Evolutionary conservation across 148 eudicot species (phyloP), one percentile per base, ranked within the genome.

Genomic region (Fagopyrum tataricum): DNA sequence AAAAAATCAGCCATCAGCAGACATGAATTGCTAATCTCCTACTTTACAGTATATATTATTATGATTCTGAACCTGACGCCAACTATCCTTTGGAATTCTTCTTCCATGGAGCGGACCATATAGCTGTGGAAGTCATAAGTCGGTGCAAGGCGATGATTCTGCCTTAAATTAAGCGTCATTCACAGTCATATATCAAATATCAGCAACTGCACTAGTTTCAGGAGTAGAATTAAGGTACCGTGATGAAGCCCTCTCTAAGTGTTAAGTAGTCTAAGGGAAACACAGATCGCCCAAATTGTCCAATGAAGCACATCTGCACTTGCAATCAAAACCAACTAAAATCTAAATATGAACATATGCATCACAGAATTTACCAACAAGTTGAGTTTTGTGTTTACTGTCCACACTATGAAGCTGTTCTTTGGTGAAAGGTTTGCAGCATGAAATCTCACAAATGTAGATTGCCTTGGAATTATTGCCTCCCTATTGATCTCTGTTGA

Each of bases 51-150:
- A 14, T 47, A 14, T 9, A 47, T 14, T 5, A 4, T 46, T 6
- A n/a, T 52, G n/a, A 52, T 13, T 24, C 67, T n/a, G n/a, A n/a
- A 61, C 98, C 97, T 95, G 53, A 95, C 97, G 73, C 98, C 98
- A 75, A 95, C 97, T 81, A 95, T 90, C 77, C 87, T 90, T 79
- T 95, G 97, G 78, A 95, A 95, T 77, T 95, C 98, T 84, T 95
- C 98, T 83, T 95, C 98, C 97, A 95, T 88, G 49, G 98, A 89
- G 71, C 96, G 98, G 76, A 94, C 78, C 98, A 89, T 91, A 76
- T 94, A 94, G 88, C 97, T 88, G 88, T 94, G 97, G 76, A 94
- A 94, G 87, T 94, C 98, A 82, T 94, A 94, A 78, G 79, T 88
- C 72, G 83, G 70, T 68, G 89, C 82, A 81, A 94, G 98, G 79